phyloP scores from a whole-genome alignment of 495 filamentous ascomycete species.

The Xeromyces bisporus region DNA sequence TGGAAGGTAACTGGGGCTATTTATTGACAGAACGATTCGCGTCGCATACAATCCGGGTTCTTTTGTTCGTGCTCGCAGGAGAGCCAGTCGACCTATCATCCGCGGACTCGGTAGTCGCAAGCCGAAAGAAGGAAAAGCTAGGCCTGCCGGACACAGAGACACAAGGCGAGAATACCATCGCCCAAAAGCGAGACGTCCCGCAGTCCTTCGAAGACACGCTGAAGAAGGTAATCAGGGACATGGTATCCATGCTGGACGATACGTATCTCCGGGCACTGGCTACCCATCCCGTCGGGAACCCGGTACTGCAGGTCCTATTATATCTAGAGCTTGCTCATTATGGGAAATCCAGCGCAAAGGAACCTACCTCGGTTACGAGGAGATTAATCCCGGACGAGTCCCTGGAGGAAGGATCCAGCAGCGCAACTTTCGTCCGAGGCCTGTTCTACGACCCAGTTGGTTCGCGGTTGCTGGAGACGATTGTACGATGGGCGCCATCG shows the following conservation, averaged over 20 bases:
- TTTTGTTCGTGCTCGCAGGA: constrained; percentile 74
- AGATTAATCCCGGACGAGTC: constrained; percentile 49
- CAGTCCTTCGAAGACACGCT: constrained; percentile 57
- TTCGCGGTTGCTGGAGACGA: constrained; percentile 71
- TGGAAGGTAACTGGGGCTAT: constrained; percentile 68
- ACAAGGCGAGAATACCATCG: constrained; percentile 19
- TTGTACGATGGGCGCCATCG: constrained; percentile 62
- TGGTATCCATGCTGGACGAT: constrained; percentile 49
- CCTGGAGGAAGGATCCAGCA: constrained; percentile 38
- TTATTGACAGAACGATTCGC: constrained; percentile 77
- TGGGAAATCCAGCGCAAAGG: constrained; percentile 43
- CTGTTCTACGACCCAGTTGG: constrained; percentile 80
- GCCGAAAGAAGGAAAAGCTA: constrained; percentile 78
- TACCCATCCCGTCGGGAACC: constrained; percentile 76
- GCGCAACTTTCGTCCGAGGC: constrained; percentile 57
- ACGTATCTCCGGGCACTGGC: constrained; percentile 64
- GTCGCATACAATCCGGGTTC: constrained; percentile 73
- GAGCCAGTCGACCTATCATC: constrained; percentile 48
- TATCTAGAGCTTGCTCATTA: constrained; percentile 64
- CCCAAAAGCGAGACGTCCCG: constrained; percentile 45
- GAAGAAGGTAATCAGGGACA: constrained; percentile 61
- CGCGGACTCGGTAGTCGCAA: constrained; percentile 55
- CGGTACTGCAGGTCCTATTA: constrained; percentile 70
- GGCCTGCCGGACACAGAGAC: constrained; percentile 22
- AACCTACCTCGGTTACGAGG: constrained; percentile 40